Evolutionary conservation across 2,329 filamentous ascomycete species (phyloP).

Genomic region (Fusarium cyanostomum): DNA sequence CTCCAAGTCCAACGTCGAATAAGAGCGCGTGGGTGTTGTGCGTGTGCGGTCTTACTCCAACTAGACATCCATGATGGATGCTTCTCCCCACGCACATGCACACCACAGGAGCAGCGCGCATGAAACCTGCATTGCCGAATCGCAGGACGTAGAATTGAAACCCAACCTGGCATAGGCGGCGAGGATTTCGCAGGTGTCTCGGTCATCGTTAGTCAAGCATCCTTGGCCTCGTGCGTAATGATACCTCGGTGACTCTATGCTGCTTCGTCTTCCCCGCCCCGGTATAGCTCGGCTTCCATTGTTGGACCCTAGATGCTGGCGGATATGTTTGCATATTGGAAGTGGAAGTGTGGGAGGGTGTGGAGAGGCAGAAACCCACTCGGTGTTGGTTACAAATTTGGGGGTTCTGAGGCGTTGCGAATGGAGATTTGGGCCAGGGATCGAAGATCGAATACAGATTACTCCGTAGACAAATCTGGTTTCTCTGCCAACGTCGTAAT

Average conservation of each 20-base stretch:
- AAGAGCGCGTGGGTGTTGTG: slow-evolving; percentile 6
- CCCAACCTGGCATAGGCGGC: slow-evolving; percentile 3
- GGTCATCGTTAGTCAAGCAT: slow-evolving; percentile 37
- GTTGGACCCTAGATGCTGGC: too few relatives aligned
- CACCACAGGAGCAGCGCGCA: slow-evolving; percentile 29
- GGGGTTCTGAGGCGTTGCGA: slow-evolving; percentile 13
- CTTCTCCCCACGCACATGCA: slow-evolving; percentile 31
- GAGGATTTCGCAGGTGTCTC: not conserved
- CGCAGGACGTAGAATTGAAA: not conserved
- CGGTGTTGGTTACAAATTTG: slow-evolving; percentile 17
- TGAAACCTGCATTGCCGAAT: slow-evolving; percentile 24
- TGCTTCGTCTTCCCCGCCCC: slow-evolving; percentile 11
- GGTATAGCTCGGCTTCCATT: slow-evolving; percentile 3
- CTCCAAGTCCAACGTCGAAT: slow-evolving; percentile 4
- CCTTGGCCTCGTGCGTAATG: slow-evolving; percentile 27
- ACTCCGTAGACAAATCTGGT: slow-evolving; percentile 1
- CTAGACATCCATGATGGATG: slow-evolving; percentile 3
- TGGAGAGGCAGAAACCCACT: slow-evolving; percentile 23
- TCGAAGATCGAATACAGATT: not conserved
- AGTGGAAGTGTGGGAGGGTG: slow-evolving; percentile 17
- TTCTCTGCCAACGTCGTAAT: slow-evolving; percentile 1
- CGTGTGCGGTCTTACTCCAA: slow-evolving; percentile 20
- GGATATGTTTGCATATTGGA: slow-evolving; percentile 1
- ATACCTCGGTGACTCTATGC: slow-evolving; percentile 13
- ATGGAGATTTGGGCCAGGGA: slow-evolving; percentile 10